A percentile compares a stretch with the other conserved stretches of the same genome.
These are phyloP conservation scores for Tricholoma flavovirens DNA, from an alignment of 768 basidiomycete species.

Conservation along the genomic window DNA sequence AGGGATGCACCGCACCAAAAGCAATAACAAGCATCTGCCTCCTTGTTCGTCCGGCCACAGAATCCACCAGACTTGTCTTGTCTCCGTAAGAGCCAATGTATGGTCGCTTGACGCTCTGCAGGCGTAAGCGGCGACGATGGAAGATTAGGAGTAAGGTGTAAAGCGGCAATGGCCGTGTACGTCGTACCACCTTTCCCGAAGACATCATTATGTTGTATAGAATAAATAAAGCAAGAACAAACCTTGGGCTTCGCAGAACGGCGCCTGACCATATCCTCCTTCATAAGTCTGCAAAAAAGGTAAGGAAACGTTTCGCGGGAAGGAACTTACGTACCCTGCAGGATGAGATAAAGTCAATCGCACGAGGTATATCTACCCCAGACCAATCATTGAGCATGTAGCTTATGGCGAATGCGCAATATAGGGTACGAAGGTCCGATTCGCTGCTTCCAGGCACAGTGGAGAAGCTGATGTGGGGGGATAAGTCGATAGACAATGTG, in stretches of 20 bases:
- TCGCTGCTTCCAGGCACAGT: slow-evolving; percentile 64
- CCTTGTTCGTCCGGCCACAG: slow-evolving; percentile 82
- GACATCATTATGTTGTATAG: not conserved
- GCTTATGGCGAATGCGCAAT: slow-evolving; percentile 83
- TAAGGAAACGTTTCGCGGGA: slow-evolving; percentile 5
- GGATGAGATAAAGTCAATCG: slow-evolving; percentile 56
- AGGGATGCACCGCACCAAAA: slow-evolving; percentile 92
- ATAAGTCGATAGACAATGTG: not conserved
- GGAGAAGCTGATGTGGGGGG: slow-evolving; percentile 49
- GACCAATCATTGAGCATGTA: slow-evolving; percentile 78
- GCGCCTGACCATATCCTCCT: slow-evolving; percentile 85
- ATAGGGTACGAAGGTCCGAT: slow-evolving; percentile 76
- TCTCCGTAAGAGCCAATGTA: slow-evolving; percentile 74
- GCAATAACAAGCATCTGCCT: slow-evolving; percentile 90
- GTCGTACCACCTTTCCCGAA: slow-evolving; percentile 77
- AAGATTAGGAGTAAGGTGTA: slow-evolving; percentile 40
- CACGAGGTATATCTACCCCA: slow-evolving; percentile 55
- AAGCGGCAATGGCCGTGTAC: slow-evolving; percentile 81
- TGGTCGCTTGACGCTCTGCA: slow-evolving; percentile 45
- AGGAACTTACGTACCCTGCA: slow-evolving; percentile 56
- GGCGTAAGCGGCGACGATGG: slow-evolving; percentile 24
- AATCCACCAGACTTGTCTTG: slow-evolving; percentile 75
- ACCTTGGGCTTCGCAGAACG: slow-evolving; percentile 85
- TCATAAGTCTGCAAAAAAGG: slow-evolving; percentile 65
- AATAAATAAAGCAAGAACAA: slow-evolving; percentile 6